Percentiles rank a stretch among this genome's conserved stretches.
These are phyloP conservation scores for Streptanthus diversifolius DNA, from an alignment of 345 rosid species.

Conservation along the genomic window DNA sequence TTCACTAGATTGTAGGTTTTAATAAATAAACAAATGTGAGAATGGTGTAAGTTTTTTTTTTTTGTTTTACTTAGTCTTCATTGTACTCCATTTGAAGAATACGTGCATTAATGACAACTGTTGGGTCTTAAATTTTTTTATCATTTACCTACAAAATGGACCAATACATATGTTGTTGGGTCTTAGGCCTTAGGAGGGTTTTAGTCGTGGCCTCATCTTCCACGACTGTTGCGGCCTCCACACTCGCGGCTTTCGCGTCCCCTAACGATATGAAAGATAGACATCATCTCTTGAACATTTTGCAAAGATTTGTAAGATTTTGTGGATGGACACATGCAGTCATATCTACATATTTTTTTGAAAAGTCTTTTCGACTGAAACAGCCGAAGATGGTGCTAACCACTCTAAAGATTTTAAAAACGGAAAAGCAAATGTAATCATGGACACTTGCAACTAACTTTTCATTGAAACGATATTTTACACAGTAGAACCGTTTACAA, in stretches of 20 bases:
- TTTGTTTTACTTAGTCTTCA: not conserved
- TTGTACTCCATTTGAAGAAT: not conserved
- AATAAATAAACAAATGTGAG: not conserved
- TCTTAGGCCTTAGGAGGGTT: not conserved
- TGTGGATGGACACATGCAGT: not conserved
- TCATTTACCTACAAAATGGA: not conserved
- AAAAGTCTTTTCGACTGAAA: not conserved
- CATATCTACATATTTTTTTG: not conserved
- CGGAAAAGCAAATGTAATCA: not conserved
- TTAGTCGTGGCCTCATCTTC: not conserved
- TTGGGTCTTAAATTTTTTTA: not conserved
- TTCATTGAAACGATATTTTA: not conserved
- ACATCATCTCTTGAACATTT: not conserved
- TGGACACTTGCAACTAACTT: not conserved
- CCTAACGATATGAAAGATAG: not conserved
- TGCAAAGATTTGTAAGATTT: not conserved
- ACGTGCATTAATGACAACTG: slow-evolving; percentile 4
- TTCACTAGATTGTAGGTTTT: not conserved
- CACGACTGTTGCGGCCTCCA: not conserved
- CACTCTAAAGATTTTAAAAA: not conserved
- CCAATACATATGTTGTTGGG: not conserved
- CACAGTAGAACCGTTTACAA: not conserved
- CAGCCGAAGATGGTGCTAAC: not conserved
- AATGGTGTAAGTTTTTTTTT: not conserved
- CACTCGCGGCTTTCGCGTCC: not conserved